Evolutionary conservation across 805 yeast species (phyloP), one percentile per base, ranked within the genome.

Genomic region (Lipomyces japonicus): DNA sequence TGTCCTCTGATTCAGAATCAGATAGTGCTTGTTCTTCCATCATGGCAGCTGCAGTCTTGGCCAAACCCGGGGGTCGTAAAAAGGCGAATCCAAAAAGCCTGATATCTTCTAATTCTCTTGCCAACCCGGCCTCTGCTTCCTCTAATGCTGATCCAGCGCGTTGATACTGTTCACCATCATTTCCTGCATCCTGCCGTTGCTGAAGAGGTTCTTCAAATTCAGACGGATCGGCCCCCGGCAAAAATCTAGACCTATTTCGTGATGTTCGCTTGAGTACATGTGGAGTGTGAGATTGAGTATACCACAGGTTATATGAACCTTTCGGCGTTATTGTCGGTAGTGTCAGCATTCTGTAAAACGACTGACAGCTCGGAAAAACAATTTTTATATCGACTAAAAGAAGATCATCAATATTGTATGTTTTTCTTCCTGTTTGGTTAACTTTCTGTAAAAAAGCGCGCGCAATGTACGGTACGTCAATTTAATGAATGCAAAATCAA

Each of bases 11-110:
- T 25, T 46, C 58, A 2, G 58, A 52, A 21, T 54, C 58, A n/a
- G 55, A 51, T 44, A 47, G 19, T 5, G 41, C 52, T 36, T 52
- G 54, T 39, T 62, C 65, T 46, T 67, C 71, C 31, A 63, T 54
- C 34, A 62, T 37, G 21, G 63, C 61, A 25, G 65, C 67, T 56
- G 80, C 71, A 0, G 86, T 82, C 62, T 75, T 78, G 2, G 72
- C 70, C 7, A 80, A 61, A 0, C 88, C 89, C 9, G 82, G 72
- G 0, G 89, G 88, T 39, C 70, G 70, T 48, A 84, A 61, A 47
- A 69, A 71, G 12, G 70, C 58, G 63, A 69, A 72, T 0, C 86
- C 87, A 21, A 74, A 59, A 3, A 69, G 69, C 5, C 75, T 68
- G 26, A 79, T 67, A 16, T 45, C 34, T 6, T 50, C 45, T 30